Evolutionary conservation across 306 rosid genomes (phyloP).

Genomic region (Prunus persica): DNA sequence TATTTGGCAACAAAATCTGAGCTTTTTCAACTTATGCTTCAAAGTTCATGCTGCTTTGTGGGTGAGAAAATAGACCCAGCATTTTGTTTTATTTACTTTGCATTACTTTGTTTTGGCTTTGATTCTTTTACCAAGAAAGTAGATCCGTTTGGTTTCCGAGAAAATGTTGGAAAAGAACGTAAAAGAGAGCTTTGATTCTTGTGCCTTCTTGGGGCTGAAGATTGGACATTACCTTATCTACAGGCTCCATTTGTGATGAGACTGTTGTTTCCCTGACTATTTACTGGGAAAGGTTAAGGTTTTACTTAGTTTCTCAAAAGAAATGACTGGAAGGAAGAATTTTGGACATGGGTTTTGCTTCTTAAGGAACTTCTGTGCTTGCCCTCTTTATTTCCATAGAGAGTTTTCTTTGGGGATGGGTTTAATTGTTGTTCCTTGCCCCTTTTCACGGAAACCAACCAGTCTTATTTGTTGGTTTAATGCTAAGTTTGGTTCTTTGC

Average conservation of each 20-base stretch:
- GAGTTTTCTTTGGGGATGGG: not conserved
- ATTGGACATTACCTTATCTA: not conserved
- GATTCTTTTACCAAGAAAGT: not conserved
- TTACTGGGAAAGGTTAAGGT: not conserved
- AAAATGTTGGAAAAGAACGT: not conserved
- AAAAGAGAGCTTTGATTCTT: not conserved
- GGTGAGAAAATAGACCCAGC: not conserved
- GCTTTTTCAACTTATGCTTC: not conserved
- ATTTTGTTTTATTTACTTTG: not conserved
- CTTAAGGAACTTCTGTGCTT: not conserved
- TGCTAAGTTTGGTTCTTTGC: not conserved
- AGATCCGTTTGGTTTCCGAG: constrained; percentile 1
- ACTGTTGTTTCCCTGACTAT: not conserved
- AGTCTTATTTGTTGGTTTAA: not conserved
- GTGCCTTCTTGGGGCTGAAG: not conserved
- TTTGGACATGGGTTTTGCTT: not conserved
- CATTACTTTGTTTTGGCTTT: not conserved
- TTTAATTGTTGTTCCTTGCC: not conserved
- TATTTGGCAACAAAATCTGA: not conserved
- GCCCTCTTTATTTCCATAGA: not conserved
- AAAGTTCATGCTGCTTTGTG: not conserved
- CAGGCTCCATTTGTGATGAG: not conserved
- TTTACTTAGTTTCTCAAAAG: not conserved
- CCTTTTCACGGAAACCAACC: not conserved
- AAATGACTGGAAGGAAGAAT: not conserved